These are phyloP conservation scores for Colletotrichum tropicicola DNA, from an alignment of 2,329 filamentous ascomycete species.

Conservation along the genomic window DNA sequence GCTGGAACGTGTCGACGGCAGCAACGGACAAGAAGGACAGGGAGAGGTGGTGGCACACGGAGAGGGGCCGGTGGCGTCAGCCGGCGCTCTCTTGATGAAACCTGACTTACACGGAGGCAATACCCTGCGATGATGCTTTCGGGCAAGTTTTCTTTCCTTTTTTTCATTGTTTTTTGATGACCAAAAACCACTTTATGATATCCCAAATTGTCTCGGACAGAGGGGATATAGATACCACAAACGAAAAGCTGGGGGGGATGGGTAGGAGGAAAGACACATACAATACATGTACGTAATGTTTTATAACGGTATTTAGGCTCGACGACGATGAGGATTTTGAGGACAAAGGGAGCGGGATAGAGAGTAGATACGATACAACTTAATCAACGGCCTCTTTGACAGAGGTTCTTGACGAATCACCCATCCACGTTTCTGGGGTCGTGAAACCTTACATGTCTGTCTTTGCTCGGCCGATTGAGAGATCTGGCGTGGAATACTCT, in stretches of 20 bases:
- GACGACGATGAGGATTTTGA: neutral
- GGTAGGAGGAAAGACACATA: neutral
- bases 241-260: neutral
- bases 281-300: constrained; percentile 10
- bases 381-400: neutral
- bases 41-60: constrained; percentile 60
- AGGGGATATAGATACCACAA: constrained; percentile 12
- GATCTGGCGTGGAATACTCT: too few species aligned
- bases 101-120: neutral
- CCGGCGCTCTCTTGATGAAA: constrained; percentile 30
- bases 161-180: neutral
- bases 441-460: neutral
- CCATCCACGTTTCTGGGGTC: neutral
- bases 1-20: constrained; percentile 53
- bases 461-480: too few species aligned
- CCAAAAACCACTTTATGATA: constrained; percentile 5
- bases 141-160: neutral
- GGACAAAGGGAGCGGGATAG: neutral
- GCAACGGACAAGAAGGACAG: constrained; percentile 55
- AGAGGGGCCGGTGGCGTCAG: constrained; percentile 54
- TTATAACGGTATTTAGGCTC: constrained; percentile 7
- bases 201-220: constrained; percentile 1
- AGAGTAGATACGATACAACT: neutral
- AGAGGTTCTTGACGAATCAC: neutral
- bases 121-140: neutral